Conservation (phyloP, 2,329 filamentous ascomycete species). For the Colletotrichum sp. region DNA sequence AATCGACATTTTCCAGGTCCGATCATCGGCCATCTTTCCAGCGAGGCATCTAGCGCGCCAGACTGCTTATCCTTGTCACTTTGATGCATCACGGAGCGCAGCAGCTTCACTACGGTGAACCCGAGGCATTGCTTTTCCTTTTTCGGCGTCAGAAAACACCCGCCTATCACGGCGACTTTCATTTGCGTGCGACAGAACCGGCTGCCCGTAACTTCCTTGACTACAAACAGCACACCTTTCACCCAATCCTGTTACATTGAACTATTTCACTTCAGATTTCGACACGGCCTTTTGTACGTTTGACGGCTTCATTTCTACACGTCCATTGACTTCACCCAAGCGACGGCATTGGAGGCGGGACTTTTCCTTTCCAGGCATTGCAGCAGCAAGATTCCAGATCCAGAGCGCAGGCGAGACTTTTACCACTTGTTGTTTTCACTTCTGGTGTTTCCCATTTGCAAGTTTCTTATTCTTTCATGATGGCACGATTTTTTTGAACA, state of each 20-base stretch:
- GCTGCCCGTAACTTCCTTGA: not conserved
- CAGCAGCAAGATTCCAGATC: not conserved
- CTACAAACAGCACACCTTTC: not conserved
- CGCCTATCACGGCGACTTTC: not conserved
- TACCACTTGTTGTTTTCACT: not conserved
- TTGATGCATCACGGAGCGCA: not conserved
- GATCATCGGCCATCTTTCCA: not conserved
- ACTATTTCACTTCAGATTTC: not conserved
- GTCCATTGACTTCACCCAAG: not conserved
- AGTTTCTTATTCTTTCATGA: not conserved
- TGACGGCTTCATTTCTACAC: conserved; percentile 7
- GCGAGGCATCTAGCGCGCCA: not conserved
- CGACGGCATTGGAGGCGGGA: not conserved
- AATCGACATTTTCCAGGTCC: not conserved
- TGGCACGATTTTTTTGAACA: conserved; percentile 8
- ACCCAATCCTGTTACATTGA: not conserved
- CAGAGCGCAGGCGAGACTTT: not conserved
- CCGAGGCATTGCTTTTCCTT: not conserved
- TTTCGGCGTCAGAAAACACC: not conserved
- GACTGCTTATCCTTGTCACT: not conserved
- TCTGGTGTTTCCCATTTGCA: not conserved
- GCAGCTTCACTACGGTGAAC: not conserved
- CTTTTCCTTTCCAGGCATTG: not conserved
- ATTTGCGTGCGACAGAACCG: not conserved
- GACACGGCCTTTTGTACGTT: conserved; percentile 13